Evolutionary conservation across 495 filamentous ascomycete species (phyloP).

Genomic region (Penicillium waksmanii): DNA sequence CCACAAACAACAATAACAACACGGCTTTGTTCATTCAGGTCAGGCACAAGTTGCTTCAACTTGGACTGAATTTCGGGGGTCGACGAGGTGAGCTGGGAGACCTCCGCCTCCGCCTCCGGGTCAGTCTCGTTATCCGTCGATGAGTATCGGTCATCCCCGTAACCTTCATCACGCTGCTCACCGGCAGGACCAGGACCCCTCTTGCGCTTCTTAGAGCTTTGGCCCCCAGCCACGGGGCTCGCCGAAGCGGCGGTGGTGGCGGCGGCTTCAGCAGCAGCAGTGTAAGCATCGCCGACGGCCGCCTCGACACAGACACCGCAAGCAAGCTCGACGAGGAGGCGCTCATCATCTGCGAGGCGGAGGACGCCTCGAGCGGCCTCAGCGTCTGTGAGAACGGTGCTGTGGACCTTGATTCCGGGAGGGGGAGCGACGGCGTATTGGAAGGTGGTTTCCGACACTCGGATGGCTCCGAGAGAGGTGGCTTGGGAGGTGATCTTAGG

Average conservation of each 20-base stretch:
- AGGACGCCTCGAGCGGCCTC: slow-evolving; percentile 79
- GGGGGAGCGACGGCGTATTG: slow-evolving; percentile 56
- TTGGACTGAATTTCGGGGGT: slow-evolving; percentile 45
- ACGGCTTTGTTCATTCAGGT: slow-evolving; percentile 60
- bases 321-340: slow-evolving; percentile 77
- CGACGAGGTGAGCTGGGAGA: slow-evolving; percentile 9
- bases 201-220: slow-evolving; percentile 43
- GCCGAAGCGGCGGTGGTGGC: slow-evolving; percentile 12
- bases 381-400: slow-evolving; percentile 72
- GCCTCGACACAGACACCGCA: slow-evolving; percentile 79
- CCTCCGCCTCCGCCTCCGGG: slow-evolving; percentile 26
- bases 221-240: slow-evolving; percentile 18
- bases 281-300: slow-evolving; percentile 44
- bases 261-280: slow-evolving; percentile 15
- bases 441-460: slow-evolving; percentile 74
- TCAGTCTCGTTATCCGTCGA: slow-evolving; percentile 40
- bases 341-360: slow-evolving; percentile 79
- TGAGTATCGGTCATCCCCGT: slow-evolving; percentile 45
- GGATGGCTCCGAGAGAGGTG: slow-evolving; percentile 73
- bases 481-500: slow-evolving; percentile 80
- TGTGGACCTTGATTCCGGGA: slow-evolving; percentile 56
- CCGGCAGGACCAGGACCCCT: slow-evolving; percentile 17
- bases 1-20: slow-evolving; percentile 89
- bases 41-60: slow-evolving; percentile 62
- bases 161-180: slow-evolving; percentile 39